phyloP scores from a whole-genome alignment of 768 basidiomycete species.

The Tephrocybe sp. region DNA sequence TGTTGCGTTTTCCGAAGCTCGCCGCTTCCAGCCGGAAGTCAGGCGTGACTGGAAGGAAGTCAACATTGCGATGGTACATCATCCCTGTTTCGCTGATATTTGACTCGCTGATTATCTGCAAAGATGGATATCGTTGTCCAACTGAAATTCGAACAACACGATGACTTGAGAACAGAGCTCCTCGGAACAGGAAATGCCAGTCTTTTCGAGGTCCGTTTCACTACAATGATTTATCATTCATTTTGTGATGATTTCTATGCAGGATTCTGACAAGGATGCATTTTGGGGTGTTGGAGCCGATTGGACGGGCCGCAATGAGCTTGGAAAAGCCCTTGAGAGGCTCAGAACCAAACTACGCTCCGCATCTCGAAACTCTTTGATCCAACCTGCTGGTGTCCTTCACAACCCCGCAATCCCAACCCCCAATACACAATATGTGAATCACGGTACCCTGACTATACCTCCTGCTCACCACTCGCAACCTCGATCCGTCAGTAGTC shows the following conservation, averaged over 20 bases:
- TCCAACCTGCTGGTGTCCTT: background rate
- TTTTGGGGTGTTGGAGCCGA: conserved; percentile 79
- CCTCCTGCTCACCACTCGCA: too few relatives aligned
- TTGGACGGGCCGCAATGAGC: conserved; percentile 65
- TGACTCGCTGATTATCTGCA: conserved; percentile 18
- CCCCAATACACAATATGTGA: too few relatives aligned
- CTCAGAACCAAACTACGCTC: conserved; percentile 52
- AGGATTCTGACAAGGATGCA: conserved; percentile 75
- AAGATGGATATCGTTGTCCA: conserved; percentile 64
- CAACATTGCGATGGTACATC: conserved; percentile 58
- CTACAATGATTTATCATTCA: background rate
- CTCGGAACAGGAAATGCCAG: conserved; percentile 64
- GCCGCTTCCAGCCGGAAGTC: conserved; percentile 58
- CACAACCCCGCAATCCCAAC: too few relatives aligned
- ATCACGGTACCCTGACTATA: too few relatives aligned
- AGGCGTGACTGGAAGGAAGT: conserved; percentile 67
- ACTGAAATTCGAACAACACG: conserved; percentile 72
- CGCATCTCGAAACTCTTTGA: background rate
- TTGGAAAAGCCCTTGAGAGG: conserved; percentile 67
- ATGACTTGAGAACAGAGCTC: conserved; percentile 54
- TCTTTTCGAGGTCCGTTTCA: conserved; percentile 57
- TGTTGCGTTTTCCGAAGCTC: conserved; percentile 65
- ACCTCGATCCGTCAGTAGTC: too few relatives aligned
- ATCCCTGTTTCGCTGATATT: background rate
- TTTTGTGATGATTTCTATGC: conserved; percentile 7